Percentiles rank a stretch among this genome's conserved stretches.
Evolutionary conservation across 306 rosid species (phyloP).

Genomic region (Dryas drummondii): DNA sequence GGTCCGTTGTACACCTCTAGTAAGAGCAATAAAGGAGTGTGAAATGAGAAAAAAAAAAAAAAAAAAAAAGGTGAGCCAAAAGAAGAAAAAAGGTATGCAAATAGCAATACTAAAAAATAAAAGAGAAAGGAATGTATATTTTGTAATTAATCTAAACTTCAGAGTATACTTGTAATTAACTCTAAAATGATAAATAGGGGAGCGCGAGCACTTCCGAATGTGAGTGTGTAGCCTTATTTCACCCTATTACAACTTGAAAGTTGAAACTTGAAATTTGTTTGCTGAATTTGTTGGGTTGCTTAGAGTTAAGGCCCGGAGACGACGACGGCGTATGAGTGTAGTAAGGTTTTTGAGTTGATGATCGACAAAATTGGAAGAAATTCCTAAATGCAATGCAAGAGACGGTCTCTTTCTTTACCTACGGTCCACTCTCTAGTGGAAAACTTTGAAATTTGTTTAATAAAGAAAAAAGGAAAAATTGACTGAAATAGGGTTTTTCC

Average conservation of each 20-base stretch:
- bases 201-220: too few relatives aligned
- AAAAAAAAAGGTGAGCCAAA: too few relatives aligned
- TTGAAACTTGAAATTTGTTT: neutral
- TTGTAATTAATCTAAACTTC: too few relatives aligned
- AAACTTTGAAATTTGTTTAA: neutral
- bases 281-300: too few relatives aligned
- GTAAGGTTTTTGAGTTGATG: neutral
- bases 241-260: neutral
- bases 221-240: neutral
- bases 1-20: too few relatives aligned
- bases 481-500: conserved; percentile 7
- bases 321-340: neutral
- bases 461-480: neutral
- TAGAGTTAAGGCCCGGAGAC: neutral
- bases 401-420: neutral
- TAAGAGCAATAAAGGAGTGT: too few relatives aligned
- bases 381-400: conserved; percentile 2
- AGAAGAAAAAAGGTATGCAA: too few relatives aligned
- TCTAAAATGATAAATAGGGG: too few relatives aligned
- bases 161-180: too few relatives aligned
- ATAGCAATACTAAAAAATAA: too few relatives aligned
- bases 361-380: neutral
- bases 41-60: too few relatives aligned
- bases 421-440: neutral
- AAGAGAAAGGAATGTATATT: too few relatives aligned